Evolutionary conservation across 1,284 basidiomycete species (phyloP), one percentile per base, ranked within the genome.

Genomic region (Hemileia vastatrix): DNA sequence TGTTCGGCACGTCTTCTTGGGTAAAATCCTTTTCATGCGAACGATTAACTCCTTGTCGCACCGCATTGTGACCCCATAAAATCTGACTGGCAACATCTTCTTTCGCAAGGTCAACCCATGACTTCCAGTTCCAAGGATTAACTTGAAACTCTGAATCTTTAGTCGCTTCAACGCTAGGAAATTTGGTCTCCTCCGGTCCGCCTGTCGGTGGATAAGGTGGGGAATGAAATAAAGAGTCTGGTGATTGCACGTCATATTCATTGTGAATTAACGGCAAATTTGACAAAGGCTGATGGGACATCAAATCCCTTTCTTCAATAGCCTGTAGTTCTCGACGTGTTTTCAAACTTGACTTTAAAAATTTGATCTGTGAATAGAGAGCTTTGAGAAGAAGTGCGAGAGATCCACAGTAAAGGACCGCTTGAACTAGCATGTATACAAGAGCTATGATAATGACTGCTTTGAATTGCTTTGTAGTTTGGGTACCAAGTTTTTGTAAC

Each of bases 341-440:
- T 27, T 40, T 43, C 19, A 55, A 55, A 27, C 40, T 43, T 15
- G 40, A 55, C 2, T 11, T 23, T 36, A 55, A 36, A 24, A 55
- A 55, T 6, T 55, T 55, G n/a, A 44, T 55, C 31, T 55, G 54
- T 24, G 54, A 40, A 15, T 24, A n/a, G n/a, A 55, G 45, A 3
- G 54, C 32, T 3, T 45, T 24, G 5, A 55, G 40, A 24, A 55
- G 31, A 36, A 55, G 31, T 5, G 40, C 40, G 6, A 43, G 43
- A 15, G 54, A 55, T 9, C 24, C 18, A 6, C 43, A 36, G 18
- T 43, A 55, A 24, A 13, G 23, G 6, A 55, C 6, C 2, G 24
- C 15, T 36, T 21, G 27, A 43, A 55, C 43, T 36, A 36, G 18
- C 19, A 44, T 44, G 21, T 43, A 55, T 11, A 36, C 40, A 21